phyloP scores from a whole-genome alignment of 1,284 basidiomycete genomes.

The Vanrija pseudolonga region DNA sequence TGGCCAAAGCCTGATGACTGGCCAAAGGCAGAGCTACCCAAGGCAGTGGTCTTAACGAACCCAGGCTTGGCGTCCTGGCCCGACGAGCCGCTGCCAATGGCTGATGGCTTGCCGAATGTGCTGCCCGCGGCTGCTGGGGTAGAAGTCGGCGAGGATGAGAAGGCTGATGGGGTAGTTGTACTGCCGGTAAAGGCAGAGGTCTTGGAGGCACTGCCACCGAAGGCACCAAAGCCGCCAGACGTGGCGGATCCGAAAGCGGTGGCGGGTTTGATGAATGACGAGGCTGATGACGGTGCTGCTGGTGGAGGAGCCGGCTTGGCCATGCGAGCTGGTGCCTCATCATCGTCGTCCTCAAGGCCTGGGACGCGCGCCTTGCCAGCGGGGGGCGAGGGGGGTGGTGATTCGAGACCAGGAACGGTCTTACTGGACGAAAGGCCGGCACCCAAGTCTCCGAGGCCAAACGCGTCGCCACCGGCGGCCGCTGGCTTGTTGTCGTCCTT shows the following conservation, averaged over 20 bases:
- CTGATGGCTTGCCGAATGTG: constrained; percentile 8
- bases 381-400: constrained; percentile 25
- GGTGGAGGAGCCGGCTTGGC: constrained; percentile 16
- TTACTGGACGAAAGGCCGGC: constrained; percentile 20
- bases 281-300: constrained; percentile 9
- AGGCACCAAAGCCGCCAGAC: constrained; percentile 24
- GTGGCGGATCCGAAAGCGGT: constrained; percentile 34
- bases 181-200: not conserved
- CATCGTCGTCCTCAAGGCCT: constrained; percentile 15
- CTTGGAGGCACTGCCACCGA: constrained; percentile 16
- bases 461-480: constrained; percentile 20
- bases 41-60: constrained; percentile 12
- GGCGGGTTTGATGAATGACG: constrained; percentile 43
- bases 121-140: not conserved
- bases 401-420: constrained; percentile 32
- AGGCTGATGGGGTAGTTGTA: constrained; percentile 2
- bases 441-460: constrained; percentile 37
- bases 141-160: constrained; percentile 1
- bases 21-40: constrained; percentile 18
- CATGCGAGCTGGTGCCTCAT: constrained; percentile 17
- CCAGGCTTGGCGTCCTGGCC: constrained; percentile 1
- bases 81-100: constrained; percentile 7
- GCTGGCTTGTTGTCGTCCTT: not conserved
- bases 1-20: constrained; percentile 15
- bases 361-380: constrained; percentile 15